These are phyloP conservation scores for Aureobasidium sp. DNA, from an alignment of 2,329 filamentous ascomycete genomes.

Conservation along the genomic window DNA sequence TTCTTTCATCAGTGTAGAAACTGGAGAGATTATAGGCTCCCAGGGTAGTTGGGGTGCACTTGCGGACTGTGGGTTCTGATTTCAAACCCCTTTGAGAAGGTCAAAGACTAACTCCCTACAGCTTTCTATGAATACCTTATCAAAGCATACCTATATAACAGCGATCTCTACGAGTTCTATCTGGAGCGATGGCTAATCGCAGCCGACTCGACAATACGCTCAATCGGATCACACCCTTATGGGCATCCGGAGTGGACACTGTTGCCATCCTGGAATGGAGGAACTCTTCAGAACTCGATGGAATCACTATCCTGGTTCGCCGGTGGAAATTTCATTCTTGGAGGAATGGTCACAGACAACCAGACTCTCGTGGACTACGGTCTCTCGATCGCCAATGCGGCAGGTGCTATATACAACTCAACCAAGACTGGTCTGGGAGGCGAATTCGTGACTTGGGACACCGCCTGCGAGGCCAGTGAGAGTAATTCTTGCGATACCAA, in stretches of 20 bases:
- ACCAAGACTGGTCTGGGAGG: conserved; percentile 25
- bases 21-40: conserved; percentile 23
- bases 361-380: conserved; percentile 26
- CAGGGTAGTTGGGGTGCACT: conserved; percentile 29
- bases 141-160: conserved; percentile 31
- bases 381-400: conserved; percentile 25
- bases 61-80: conserved; percentile 22
- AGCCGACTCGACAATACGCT: conserved; percentile 27
- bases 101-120: conserved; percentile 15
- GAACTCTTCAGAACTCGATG: conserved; percentile 20
- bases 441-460: conserved; percentile 25
- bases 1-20: conserved; percentile 23
- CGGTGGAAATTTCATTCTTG: conserved; percentile 30
- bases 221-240: conserved; percentile 25
- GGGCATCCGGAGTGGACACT: conserved; percentile 28
- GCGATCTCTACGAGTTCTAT: conserved; percentile 22
- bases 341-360: conserved; percentile 25
- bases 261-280: conserved; percentile 24
- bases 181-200: conserved; percentile 26
- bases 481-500: conserved; percentile 14
- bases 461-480: conserved; percentile 17
- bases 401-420: conserved; percentile 21
- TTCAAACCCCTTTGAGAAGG: background rate
- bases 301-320: conserved; percentile 28
- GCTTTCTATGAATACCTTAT: conserved; percentile 30